These are phyloP conservation scores for Yamadazyma atmosphaerica DNA, from an alignment of 1,139 yeast genomes.

Conservation along the genomic window DNA sequence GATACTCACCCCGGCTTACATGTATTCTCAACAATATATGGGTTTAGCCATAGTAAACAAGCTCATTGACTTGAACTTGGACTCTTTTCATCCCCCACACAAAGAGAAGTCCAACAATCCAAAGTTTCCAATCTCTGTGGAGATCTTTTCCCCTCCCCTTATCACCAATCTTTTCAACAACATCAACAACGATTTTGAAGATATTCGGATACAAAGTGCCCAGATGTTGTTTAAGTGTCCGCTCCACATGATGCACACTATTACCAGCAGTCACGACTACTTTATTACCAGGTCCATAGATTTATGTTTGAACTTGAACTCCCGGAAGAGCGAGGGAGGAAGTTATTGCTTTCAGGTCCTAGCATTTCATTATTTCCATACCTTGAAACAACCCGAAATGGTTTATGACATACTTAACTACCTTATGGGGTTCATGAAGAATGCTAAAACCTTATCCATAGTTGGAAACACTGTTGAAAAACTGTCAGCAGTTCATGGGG, in stretches of 20 bases:
- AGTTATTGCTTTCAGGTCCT: slow-evolving; percentile 62
- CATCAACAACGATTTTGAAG: slow-evolving; percentile 72
- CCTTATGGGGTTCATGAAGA: neutral
- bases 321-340: slow-evolving; percentile 80
- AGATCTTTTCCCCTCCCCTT: slow-evolving; percentile 22
- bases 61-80: slow-evolving; percentile 59
- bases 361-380: slow-evolving; percentile 22
- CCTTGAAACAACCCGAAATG: neutral
- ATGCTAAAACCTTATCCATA: neutral
- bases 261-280: slow-evolving; percentile 10
- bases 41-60: slow-evolving; percentile 50
- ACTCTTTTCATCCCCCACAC: slow-evolving; percentile 26
- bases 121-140: slow-evolving; percentile 20
- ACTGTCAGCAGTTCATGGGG: slow-evolving; percentile 58
- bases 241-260: slow-evolving; percentile 20
- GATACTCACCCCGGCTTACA: slow-evolving; percentile 63
- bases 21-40: slow-evolving; percentile 61
- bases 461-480: neutral
- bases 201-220: slow-evolving; percentile 58
- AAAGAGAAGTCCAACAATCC: slow-evolving; percentile 7
- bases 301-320: slow-evolving; percentile 57
- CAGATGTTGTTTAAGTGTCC: slow-evolving; percentile 53
- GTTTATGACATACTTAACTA: neutral
- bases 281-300: slow-evolving; percentile 35
- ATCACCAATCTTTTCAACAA: slow-evolving; percentile 57